Percentiles rank a stretch among this genome's conserved stretches.
These are phyloP conservation scores for Teunomyces lycoperdinae DNA, from an alignment of 805 yeast species.

Conservation along the genomic window DNA sequence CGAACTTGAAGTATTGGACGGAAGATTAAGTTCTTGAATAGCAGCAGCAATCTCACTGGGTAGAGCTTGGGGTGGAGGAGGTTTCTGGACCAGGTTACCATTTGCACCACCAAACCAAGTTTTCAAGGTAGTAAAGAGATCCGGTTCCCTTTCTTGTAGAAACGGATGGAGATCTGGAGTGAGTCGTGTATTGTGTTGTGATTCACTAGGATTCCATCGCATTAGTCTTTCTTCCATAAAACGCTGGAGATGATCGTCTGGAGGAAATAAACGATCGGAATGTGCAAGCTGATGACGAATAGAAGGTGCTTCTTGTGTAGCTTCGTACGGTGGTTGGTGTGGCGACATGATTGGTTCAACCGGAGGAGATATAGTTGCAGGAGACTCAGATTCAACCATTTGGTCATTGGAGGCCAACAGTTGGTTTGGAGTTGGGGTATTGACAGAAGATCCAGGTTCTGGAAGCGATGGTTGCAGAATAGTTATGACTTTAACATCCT, in stretches of 20 bases:
- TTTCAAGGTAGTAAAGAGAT: slow-evolving; percentile 1
- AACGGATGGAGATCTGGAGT: slow-evolving; percentile 32
- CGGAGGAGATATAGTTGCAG: neutral
- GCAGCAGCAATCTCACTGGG: neutral
- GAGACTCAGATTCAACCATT: neutral
- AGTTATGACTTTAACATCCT: too few relatives aligned
- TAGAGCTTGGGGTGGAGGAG: too few relatives aligned
- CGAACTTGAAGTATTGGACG: slow-evolving; percentile 1
- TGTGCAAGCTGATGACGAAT: slow-evolving; percentile 9
- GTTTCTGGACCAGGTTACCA: too few relatives aligned
- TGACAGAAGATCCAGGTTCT: too few relatives aligned
- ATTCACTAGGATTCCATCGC: slow-evolving; percentile 31
- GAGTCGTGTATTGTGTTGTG: slow-evolving; percentile 29
- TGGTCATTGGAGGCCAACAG: neutral
- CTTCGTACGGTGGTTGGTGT: slow-evolving; percentile 21
- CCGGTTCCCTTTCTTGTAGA: slow-evolving; percentile 9
- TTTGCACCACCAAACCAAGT: neutral
- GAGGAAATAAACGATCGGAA: slow-evolving; percentile 9
- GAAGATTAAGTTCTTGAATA: neutral
- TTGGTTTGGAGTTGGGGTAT: neutral
- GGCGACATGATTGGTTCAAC: slow-evolving; percentile 11
- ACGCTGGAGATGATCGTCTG: slow-evolving; percentile 17
- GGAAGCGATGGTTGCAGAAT: too few relatives aligned
- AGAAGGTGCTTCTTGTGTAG: slow-evolving; percentile 1
- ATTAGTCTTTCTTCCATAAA: slow-evolving; percentile 31